These are phyloP conservation scores for Physcomitrellopsis africana DNA, from an alignment of 225 moss, liverwort and hornwort species.

Conservation along the genomic window DNA sequence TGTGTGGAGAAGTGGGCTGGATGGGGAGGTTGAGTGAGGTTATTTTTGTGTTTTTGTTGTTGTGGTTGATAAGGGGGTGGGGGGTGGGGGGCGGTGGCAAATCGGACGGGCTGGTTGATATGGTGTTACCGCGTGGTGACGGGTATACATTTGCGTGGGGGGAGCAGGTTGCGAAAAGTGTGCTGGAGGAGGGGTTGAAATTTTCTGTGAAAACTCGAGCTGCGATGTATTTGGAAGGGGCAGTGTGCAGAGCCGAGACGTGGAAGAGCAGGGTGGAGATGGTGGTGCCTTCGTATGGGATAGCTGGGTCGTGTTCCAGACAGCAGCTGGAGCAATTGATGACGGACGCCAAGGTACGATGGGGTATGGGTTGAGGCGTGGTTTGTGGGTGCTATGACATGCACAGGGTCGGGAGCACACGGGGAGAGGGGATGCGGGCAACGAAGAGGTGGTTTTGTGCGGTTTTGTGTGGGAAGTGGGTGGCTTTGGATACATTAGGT, in stretches of 20 bases:
- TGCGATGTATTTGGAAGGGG: slow-evolving; percentile 41
- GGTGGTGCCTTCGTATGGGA: slow-evolving; percentile 73
- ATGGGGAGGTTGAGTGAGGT: too few species aligned
- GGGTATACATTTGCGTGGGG: neutral
- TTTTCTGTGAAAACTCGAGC: slow-evolving; percentile 33
- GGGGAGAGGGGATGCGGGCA: too few species aligned
- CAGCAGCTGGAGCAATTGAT: slow-evolving; percentile 75
- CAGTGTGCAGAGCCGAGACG: slow-evolving; percentile 45
- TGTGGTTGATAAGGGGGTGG: too few species aligned
- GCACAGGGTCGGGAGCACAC: too few species aligned
- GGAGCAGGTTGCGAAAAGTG: slow-evolving; percentile 37
- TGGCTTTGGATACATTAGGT: too few species aligned
- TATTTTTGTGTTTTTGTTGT: too few species aligned
- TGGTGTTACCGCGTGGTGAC: slow-evolving; percentile 1
- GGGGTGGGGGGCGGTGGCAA: too few species aligned
- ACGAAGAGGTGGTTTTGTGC: too few species aligned
- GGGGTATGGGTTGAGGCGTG: neutral
- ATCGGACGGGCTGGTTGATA: neutral
- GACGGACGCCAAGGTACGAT: slow-evolving; percentile 70
- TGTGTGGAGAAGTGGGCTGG: too few species aligned
- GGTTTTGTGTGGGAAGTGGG: too few species aligned
- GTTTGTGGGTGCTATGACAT: neutral
- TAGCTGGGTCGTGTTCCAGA: slow-evolving; percentile 66
- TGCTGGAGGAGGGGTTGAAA: slow-evolving; percentile 42
- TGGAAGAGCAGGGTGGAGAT: slow-evolving; percentile 71